These are phyloP conservation scores for Croton laevigatus DNA, from an alignment of 441 rosid genomes.

Conservation along the genomic window DNA sequence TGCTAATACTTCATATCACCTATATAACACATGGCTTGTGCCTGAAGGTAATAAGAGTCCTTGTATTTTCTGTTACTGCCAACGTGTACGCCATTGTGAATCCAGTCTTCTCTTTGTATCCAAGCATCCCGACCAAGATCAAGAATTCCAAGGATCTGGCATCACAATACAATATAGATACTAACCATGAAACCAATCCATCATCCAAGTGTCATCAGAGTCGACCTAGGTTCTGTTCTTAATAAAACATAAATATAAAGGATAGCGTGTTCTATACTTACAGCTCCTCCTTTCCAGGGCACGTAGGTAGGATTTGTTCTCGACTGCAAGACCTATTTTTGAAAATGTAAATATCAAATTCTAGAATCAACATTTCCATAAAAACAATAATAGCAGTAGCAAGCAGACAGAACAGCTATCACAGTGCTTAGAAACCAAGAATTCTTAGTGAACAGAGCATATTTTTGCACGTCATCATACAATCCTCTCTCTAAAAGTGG, in stretches of 20 bases:
- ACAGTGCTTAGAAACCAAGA: not conserved
- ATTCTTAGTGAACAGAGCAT: not conserved
- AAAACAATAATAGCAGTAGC: not conserved
- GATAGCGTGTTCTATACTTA: slow-evolving; percentile 30
- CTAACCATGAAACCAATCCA: not conserved
- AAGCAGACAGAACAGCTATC: not conserved
- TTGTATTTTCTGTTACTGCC: slow-evolving; percentile 83
- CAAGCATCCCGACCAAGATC: slow-evolving; percentile 93
- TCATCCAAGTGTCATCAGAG: not conserved
- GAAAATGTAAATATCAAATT: slow-evolving; percentile 24
- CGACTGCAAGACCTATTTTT: slow-evolving; percentile 67
- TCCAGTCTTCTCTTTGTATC: slow-evolving; percentile 87
- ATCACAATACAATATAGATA: slow-evolving; percentile 2
- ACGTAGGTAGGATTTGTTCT: slow-evolving; percentile 68
- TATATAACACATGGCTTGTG: slow-evolving; percentile 80
- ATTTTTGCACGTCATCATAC: not conserved
- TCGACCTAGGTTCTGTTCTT: not conserved
- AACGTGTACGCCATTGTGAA: slow-evolving; percentile 64
- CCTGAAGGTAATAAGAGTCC: slow-evolving; percentile 84
- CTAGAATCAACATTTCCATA: slow-evolving; percentile 11
- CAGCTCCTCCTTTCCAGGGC: slow-evolving; percentile 94
- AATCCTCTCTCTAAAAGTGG: slow-evolving; percentile 1
- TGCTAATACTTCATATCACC: slow-evolving; percentile 19
- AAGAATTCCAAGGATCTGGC: slow-evolving; percentile 77
- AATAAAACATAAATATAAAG: not conserved